Evolutionary conservation across 164 flowering plant species (phyloP).

Genomic region (Tetracentron sinense): DNA sequence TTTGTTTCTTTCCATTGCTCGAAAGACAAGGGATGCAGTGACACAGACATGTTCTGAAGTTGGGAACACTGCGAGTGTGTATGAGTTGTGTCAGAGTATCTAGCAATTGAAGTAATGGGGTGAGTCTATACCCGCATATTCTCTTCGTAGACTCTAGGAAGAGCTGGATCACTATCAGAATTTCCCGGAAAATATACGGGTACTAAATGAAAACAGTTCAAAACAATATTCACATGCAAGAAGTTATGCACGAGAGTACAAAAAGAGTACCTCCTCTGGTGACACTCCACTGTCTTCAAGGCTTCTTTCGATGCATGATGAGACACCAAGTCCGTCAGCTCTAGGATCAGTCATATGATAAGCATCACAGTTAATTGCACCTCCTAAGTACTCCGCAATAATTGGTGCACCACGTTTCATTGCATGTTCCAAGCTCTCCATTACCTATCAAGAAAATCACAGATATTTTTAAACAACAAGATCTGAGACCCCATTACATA

Average conservation of each 20-base stretch:
- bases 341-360: slow-evolving; percentile 98
- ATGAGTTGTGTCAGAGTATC: too few species aligned
- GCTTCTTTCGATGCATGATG: slow-evolving; percentile 74
- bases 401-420: slow-evolving; percentile 91
- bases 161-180: too few species aligned
- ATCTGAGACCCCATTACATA: background rate
- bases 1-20: too few species aligned
- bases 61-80: too few species aligned
- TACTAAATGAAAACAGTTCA: too few species aligned
- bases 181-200: too few species aligned
- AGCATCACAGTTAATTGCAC: slow-evolving; percentile 94
- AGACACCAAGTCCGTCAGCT: slow-evolving; percentile 94
- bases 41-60: too few species aligned
- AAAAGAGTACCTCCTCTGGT: slow-evolving; percentile 72
- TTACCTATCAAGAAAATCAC: slow-evolving; percentile 45
- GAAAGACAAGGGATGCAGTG: too few species aligned
- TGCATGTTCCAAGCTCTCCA: slow-evolving; percentile 99
- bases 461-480: background rate
- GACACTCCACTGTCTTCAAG: slow-evolving; percentile 94
- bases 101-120: too few species aligned
- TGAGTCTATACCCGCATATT: too few species aligned
- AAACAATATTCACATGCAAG: too few species aligned
- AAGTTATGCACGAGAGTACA: background rate
- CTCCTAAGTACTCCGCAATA: slow-evolving; percentile 88
- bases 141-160: too few species aligned